Conservation (phyloP, 768 basidiomycete species). For the Auricularia sp. region DNA sequence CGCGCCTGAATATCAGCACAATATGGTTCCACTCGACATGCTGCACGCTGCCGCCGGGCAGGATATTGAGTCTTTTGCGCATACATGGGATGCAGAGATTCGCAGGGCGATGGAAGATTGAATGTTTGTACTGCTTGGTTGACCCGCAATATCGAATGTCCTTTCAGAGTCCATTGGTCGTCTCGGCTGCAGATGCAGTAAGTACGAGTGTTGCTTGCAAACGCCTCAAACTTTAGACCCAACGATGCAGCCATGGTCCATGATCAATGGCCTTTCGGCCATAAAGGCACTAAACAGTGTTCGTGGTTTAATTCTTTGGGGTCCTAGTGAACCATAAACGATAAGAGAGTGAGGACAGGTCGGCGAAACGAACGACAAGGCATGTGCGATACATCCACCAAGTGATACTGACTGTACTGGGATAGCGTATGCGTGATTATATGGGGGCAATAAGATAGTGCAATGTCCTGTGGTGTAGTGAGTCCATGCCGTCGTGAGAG, state of each 20-base stretch:
- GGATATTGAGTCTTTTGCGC: constrained; percentile 16
- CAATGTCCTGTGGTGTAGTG: background rate
- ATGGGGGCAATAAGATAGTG: background rate
- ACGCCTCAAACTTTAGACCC: too few species aligned
- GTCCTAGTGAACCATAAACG: too few species aligned
- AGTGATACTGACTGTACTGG: background rate
- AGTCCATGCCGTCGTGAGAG: background rate
- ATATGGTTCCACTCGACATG: constrained; percentile 87
- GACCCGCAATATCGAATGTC: too few species aligned
- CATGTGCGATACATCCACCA: background rate
- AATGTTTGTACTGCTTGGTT: background rate
- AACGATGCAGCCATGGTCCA: too few species aligned
- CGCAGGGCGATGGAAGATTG: background rate
- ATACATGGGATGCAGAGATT: background rate
- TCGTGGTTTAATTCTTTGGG: too few species aligned
- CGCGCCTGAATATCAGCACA: constrained; percentile 70
- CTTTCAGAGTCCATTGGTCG: too few species aligned
- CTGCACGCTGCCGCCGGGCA: constrained; percentile 68
- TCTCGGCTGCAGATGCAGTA: too few species aligned
- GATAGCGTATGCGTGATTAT: too few species aligned
- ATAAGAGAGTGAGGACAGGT: too few species aligned
- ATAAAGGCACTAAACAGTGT: too few species aligned
- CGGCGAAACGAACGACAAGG: background rate
- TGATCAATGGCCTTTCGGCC: too few species aligned
- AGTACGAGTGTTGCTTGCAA: too few species aligned